Evolutionary conservation across 306 rosid species (phyloP).

Genomic region (Dryas alaskensis): DNA sequence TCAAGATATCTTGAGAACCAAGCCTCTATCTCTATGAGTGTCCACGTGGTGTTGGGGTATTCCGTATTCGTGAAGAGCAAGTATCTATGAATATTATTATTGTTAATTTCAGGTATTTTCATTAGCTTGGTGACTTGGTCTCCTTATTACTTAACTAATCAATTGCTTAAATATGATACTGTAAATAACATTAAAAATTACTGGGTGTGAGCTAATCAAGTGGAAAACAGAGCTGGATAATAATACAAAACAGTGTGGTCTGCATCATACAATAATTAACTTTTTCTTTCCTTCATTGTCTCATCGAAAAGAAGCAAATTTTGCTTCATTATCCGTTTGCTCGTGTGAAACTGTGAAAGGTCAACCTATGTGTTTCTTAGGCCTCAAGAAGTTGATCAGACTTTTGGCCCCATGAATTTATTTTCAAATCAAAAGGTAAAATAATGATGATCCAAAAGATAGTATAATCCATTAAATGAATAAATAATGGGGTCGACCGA

Average conservation of each 20-base stretch:
- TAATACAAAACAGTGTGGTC: background rate
- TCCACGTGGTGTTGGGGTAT: no score
- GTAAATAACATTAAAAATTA: background rate
- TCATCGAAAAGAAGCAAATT: background rate
- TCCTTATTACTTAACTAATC: background rate
- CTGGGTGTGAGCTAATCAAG: background rate
- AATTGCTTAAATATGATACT: background rate
- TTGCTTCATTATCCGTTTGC: background rate
- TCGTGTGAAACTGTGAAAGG: background rate
- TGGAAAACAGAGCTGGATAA: background rate
- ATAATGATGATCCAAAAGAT: background rate
- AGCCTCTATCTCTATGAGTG: background rate
- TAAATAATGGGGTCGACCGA: background rate
- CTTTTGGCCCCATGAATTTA: background rate
- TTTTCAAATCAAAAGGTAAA: background rate
- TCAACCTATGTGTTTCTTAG: background rate
- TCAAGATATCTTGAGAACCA: constrained; percentile 2
- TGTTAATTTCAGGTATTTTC: no score
- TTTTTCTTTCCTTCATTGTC: background rate
- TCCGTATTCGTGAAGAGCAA: background rate
- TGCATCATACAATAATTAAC: background rate
- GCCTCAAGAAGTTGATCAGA: background rate
- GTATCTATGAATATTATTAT: background rate
- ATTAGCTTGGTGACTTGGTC: no score
- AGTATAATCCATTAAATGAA: background rate